Evolutionary conservation across 2,329 filamentous ascomycete species (phyloP).

Genomic region (Epichloe festucae): DNA sequence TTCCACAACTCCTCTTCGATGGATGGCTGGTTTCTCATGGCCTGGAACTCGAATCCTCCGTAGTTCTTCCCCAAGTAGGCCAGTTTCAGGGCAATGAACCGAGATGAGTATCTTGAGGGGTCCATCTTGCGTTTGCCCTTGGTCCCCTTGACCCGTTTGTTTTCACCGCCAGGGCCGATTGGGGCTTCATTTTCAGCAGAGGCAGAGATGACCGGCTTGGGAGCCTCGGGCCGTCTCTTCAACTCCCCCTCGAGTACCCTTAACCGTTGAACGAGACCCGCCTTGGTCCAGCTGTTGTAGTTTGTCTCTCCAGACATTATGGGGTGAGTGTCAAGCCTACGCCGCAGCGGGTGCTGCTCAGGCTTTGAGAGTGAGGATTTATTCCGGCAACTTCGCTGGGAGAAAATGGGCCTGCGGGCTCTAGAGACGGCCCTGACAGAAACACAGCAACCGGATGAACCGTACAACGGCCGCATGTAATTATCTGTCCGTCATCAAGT

Average conservation of each 20-base stretch:
- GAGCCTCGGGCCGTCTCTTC: conserved; percentile 26
- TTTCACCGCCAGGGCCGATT: background rate
- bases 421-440: conserved; percentile 11
- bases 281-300: conserved; percentile 57
- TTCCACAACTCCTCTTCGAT: conserved; percentile 94
- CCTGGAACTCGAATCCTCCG: conserved; percentile 84
- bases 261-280: conserved; percentile 56
- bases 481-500: background rate
- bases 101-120: conserved; percentile 65
- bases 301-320: conserved; percentile 23
- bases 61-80: conserved; percentile 87
- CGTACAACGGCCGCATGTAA: conserved; percentile 17
- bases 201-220: conserved; percentile 17
- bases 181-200: background rate
- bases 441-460: conserved; percentile 14
- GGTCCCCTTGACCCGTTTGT: conserved; percentile 17
- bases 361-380: conserved; percentile 7
- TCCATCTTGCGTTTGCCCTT: conserved; percentile 51
- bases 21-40: conserved; percentile 58
- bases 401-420: conserved; percentile 3
- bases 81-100: conserved; percentile 81
- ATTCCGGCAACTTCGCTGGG: background rate
- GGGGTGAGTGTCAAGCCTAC: background rate
- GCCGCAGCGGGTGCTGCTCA: background rate
- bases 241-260: conserved; percentile 53